Conservation (phyloP, 1,139 yeast genomes). For the Sugiyamaella neomexicana region DNA sequence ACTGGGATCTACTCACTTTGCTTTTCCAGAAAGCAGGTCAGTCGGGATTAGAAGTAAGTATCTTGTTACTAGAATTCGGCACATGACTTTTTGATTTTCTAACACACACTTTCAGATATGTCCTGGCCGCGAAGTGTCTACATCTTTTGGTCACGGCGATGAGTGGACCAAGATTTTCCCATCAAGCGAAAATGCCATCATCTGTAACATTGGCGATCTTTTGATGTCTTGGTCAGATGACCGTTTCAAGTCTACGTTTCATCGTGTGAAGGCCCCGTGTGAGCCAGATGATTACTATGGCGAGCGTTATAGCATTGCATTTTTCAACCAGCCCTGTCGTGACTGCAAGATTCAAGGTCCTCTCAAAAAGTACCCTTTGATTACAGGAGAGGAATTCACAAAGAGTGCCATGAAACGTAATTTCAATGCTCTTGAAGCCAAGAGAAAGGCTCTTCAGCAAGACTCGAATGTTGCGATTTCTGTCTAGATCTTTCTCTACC, state of each 20-base stretch:
- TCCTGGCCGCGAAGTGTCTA: neutral
- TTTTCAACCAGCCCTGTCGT: neutral
- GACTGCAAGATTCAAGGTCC: neutral
- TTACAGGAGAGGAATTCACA: neutral
- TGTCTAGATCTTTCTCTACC: neutral
- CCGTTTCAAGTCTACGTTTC: constrained; percentile 21
- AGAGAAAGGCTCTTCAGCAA: neutral
- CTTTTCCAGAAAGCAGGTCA: constrained; percentile 8
- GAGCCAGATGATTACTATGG: neutral
- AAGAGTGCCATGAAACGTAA: neutral
- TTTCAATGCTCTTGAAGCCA: neutral
- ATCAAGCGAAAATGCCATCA: constrained; percentile 15
- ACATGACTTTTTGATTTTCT: neutral
- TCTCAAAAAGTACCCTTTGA: neutral
- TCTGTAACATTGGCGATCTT: constrained; percentile 21
- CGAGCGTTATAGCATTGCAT: constrained; percentile 1
- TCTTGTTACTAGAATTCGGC: too few relatives aligned
- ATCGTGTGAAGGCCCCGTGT: constrained; percentile 21
- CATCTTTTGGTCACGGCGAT: neutral
- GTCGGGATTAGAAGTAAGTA: constrained; percentile 14
- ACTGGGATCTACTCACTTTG: constrained; percentile 16
- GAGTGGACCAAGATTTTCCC: constrained; percentile 10
- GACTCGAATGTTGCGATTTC: neutral
- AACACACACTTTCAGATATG: neutral
- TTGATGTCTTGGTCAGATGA: constrained; percentile 22